Percentiles rank a stretch among this genome's conserved stretches.
Conservation (phyloP, 495 filamentous ascomycete species). For the Tuber microsphaerosporum region DNA sequence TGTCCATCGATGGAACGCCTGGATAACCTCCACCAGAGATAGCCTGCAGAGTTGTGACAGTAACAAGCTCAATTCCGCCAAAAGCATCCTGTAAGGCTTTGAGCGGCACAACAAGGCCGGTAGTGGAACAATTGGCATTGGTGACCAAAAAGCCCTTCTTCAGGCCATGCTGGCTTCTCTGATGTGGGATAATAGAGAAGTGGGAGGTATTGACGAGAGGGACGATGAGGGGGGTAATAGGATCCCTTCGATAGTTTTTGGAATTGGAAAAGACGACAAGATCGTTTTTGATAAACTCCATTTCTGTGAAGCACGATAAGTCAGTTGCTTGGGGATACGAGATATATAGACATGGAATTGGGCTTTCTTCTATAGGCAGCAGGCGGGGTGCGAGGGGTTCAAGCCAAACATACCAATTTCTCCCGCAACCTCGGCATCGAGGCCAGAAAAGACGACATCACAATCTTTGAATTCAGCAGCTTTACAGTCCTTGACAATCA, state of each 20-base stretch:
- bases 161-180: slow-evolving; percentile 58
- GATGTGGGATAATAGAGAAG: slow-evolving; percentile 68
- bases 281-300: slow-evolving; percentile 69
- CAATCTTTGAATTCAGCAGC: slow-evolving; percentile 69
- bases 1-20: slow-evolving; percentile 66
- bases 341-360: background rate
- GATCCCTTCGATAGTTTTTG: slow-evolving; percentile 80
- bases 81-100: slow-evolving; percentile 72
- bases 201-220: slow-evolving; percentile 78
- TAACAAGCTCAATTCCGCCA: slow-evolving; percentile 64
- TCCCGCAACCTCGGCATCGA: slow-evolving; percentile 75
- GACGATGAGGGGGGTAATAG: slow-evolving; percentile 74
- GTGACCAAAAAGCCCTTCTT: slow-evolving; percentile 76
- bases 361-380: slow-evolving; percentile 5
- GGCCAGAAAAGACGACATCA: slow-evolving; percentile 81
- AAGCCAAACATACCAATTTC: slow-evolving; percentile 56
- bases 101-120: slow-evolving; percentile 81
- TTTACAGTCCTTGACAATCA: slow-evolving; percentile 68
- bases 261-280: slow-evolving; percentile 81
- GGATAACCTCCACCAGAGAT: slow-evolving; percentile 84
- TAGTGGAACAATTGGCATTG: slow-evolving; percentile 88
- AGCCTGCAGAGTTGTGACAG: slow-evolving; percentile 82
- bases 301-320: slow-evolving; percentile 49
- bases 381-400: background rate
- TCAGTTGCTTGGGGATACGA: slow-evolving; percentile 3